Percentiles rank a stretch among this genome's conserved stretches.
These are phyloP conservation scores for Pyricularia pennisetigena DNA, from an alignment of 2,329 filamentous ascomycete genomes.

Conservation along the genomic window DNA sequence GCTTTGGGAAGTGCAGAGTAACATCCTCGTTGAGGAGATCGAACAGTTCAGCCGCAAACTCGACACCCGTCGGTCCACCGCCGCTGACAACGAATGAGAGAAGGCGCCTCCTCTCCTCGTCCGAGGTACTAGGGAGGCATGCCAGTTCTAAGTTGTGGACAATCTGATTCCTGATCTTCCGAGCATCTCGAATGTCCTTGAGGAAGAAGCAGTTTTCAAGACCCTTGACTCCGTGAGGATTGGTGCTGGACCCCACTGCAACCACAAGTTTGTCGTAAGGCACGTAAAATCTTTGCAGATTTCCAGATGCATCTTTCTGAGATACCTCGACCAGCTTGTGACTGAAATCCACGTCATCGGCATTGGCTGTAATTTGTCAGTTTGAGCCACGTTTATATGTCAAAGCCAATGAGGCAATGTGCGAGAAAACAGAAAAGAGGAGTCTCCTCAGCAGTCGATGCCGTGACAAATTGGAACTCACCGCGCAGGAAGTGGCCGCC, in stretches of 20 bases:
- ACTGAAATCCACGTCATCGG: constrained; percentile 85
- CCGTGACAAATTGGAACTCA: background rate
- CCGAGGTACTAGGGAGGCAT: constrained; percentile 82
- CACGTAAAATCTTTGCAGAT: constrained; percentile 78
- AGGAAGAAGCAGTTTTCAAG: constrained; percentile 90
- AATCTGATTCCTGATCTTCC: constrained; percentile 78
- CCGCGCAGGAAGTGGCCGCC: constrained; percentile 77
- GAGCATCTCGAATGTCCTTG: constrained; percentile 89
- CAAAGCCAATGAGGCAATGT: background rate
- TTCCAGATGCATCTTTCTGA: constrained; percentile 58
- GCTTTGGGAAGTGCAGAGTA: constrained; percentile 69
- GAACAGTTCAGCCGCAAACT: constrained; percentile 93
- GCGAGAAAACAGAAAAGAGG: background rate
- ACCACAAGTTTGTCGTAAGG: constrained; percentile 96
- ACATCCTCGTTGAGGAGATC: constrained; percentile 96
- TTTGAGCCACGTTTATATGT: background rate
- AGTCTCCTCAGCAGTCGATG: background rate
- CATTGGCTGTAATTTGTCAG: constrained; percentile 41
- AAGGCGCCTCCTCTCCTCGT: constrained; percentile 77
- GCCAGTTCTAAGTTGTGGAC: constrained; percentile 84
- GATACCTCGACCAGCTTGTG: constrained; percentile 84
- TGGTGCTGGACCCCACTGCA: constrained; percentile 84
- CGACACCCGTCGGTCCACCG: constrained; percentile 90
- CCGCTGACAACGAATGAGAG: constrained; percentile 95
- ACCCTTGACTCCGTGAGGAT: constrained; percentile 91